Base-by-base conservation (phyloP, 1,284 basidiomycete species). In the Cryptococcus maquisensis region DNA sequence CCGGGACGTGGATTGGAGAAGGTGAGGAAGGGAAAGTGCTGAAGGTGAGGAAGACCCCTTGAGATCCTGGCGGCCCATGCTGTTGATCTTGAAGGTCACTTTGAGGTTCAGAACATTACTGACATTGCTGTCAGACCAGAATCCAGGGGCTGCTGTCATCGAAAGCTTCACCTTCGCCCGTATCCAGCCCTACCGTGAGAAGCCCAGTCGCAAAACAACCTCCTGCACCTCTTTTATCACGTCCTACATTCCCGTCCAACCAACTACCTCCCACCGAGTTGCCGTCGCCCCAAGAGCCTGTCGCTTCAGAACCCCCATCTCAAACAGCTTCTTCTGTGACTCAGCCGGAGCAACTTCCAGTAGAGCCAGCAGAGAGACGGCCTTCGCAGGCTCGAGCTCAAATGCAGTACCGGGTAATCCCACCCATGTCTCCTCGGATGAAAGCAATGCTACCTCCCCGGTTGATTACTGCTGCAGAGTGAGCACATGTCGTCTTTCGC, bases 1-100 rank as follows among this genome's bases (percentile, higher is more conserved):
- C 70, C 13, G 64, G 66, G n/a, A 69, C 65, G 8, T 78, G 76
- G 76, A 53, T 66, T 38, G 75, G 74, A 2, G 47, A 65, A 28
- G 73, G 71, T 0, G 50, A 61, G 15, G 72, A 77, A 53, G 72
- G 66, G 1, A 70, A 73, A 41, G 63, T 63, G 15, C 59, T 78
- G 40, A 69, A 65, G 55, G 72, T 72, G 57, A 54, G 70, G 44
- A n/a, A n/a, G 16, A n/a, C n/a, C 8, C 15, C n/a, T 16, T 12
- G 13, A 10, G 3, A n/a, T 3, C 7, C 9, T 21, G 39, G 3
- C 15, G 7, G 9, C 13, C 12, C 16, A 35, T 28, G 7, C 16
- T 23, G 41, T 23, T 15, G 28, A 23, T 13, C 10, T 12, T 20
- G 35, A 16, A 21, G 1, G 21, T n/a, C 13, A 43, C 9, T 43